Conservation (phyloP, 2,329 filamentous ascomycete species). For the Hypoxylon sp. region DNA sequence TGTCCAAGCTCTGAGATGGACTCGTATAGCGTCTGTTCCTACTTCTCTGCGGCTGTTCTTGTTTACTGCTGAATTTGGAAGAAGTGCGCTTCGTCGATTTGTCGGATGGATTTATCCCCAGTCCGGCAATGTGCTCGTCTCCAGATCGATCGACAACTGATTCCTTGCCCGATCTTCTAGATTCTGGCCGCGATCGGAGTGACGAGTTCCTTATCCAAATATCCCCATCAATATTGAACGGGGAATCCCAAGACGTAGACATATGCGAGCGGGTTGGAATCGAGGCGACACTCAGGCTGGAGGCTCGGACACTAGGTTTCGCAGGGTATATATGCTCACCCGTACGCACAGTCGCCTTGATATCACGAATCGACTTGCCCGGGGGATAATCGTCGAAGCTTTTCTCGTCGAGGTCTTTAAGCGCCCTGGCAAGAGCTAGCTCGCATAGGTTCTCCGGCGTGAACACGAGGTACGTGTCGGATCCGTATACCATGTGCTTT, state of each 20-base stretch:
- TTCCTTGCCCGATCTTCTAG: not conserved
- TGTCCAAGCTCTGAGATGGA: not conserved
- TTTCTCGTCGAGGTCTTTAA: not conserved
- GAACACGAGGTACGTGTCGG: not conserved
- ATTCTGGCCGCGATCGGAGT: not conserved
- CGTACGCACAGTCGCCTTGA: not conserved
- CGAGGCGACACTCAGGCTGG: not conserved
- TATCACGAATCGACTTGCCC: not conserved
- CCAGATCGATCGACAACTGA: not conserved
- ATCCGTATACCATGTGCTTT: not conserved
- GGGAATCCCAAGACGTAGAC: not conserved
- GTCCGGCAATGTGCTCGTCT: not conserved
- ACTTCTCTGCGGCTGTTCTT: not conserved
- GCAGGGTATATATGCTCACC: not conserved
- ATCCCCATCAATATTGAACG: not conserved
- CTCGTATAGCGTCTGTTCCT: not conserved
- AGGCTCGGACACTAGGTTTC: not conserved
- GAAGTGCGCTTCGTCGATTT: not conserved
- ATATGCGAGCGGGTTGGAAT: not conserved
- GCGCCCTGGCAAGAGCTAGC: not conserved
- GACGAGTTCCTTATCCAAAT: not conserved
- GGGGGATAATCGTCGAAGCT: slow-evolving; percentile 5
- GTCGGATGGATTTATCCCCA: too few relatives aligned
- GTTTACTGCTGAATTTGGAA: not conserved
- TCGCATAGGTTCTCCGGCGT: slow-evolving; percentile 8